Evolutionary conservation across 805 yeast genomes (phyloP), one percentile per base, ranked within the genome.

Genomic region (Metschnikowia anglica): DNA sequence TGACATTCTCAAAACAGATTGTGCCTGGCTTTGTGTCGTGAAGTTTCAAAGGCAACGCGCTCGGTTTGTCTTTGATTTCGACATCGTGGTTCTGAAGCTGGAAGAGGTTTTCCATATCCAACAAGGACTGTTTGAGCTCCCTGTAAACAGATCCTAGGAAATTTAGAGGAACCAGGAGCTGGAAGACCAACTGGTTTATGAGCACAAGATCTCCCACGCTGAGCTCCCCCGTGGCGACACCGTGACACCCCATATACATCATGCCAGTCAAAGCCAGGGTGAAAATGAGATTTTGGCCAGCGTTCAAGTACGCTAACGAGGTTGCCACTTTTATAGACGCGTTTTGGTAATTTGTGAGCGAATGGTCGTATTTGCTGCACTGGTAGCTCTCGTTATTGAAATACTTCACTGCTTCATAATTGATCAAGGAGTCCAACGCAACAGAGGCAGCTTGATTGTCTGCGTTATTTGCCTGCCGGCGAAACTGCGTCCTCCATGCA

Each of bases 221-320:
- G 42, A 93, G 69, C 0, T 79, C 63, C 0, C 96, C 96, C 2
- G 77, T 64, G 11, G 88, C 81, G n/a, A 93, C 93, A 20, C 98
- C 98, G 42, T 81, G 80, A 56, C 96, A 88, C 12, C 97, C 97
- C 95, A 93, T 83, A 62, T 87, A 93, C 99, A 93, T 93, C 95
- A 93, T 93, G 2, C 83, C 86, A 1, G 99, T 93, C 49, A 93
- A 70, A 1, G 99, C 98, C 30, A 86, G 65, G 0, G 97, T 87
- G 66, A 86, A 86, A 24, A 86, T 86, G 42, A 85, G 54, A 58
- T 83, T 85, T 61, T 86, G 95, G 13, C 95, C 95, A 0, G 88
- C 74, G 51, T 86, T 86, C 47, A 86, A 69, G 56, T 76, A 86
- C 18, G 93, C 89, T 48, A 86, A 67, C 0, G 93, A 85, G 3